Evolutionary conservation across 1,284 basidiomycete genomes (phyloP).

Genomic region (Pterulicium gracile): DNA sequence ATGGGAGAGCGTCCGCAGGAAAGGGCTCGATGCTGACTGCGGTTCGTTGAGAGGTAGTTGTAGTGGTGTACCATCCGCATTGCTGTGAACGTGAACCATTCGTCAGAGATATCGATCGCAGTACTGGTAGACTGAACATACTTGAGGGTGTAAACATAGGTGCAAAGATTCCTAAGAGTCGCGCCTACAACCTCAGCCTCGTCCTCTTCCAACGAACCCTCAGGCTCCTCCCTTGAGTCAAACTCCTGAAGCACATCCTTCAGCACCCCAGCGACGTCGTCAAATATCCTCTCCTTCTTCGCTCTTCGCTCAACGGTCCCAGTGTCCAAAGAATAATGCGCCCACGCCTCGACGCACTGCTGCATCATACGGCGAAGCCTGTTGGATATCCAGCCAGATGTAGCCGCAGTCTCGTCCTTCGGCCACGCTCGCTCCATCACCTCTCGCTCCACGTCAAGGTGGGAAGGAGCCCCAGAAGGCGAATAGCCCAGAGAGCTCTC

Average conservation of each 20-base stretch:
- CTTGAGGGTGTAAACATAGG: constrained; percentile 44
- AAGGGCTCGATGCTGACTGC: constrained; percentile 38
- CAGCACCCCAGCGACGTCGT: constrained; percentile 54
- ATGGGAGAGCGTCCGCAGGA: constrained; percentile 46
- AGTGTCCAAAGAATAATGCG: constrained; percentile 21
- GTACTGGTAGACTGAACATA: constrained; percentile 21
- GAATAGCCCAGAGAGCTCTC: constrained; percentile 42
- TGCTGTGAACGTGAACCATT: constrained; percentile 25
- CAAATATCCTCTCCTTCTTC: constrained; percentile 46
- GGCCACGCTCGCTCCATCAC: constrained; percentile 64
- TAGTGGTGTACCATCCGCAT: constrained; percentile 37
- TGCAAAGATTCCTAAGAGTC: constrained; percentile 43
- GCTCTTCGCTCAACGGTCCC: constrained; percentile 16
- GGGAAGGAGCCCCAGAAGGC: constrained; percentile 44
- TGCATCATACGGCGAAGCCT: constrained; percentile 44
- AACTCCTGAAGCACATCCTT: constrained; percentile 65
- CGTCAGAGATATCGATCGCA: too few relatives aligned
- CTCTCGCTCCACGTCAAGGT: constrained; percentile 45
- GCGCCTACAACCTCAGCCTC: constrained; percentile 53
- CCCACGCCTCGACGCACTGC: constrained; percentile 47
- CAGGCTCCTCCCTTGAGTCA: constrained; percentile 50
- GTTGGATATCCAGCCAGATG: constrained; percentile 49
- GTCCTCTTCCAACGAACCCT: constrained; percentile 49
- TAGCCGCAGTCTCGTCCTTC: constrained; percentile 38
- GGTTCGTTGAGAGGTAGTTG: constrained; percentile 43